Evolutionary conservation across 1,139 yeast species (phyloP), one percentile per base, ranked within the genome.

Genomic region (Yamadazyma mexicana): DNA sequence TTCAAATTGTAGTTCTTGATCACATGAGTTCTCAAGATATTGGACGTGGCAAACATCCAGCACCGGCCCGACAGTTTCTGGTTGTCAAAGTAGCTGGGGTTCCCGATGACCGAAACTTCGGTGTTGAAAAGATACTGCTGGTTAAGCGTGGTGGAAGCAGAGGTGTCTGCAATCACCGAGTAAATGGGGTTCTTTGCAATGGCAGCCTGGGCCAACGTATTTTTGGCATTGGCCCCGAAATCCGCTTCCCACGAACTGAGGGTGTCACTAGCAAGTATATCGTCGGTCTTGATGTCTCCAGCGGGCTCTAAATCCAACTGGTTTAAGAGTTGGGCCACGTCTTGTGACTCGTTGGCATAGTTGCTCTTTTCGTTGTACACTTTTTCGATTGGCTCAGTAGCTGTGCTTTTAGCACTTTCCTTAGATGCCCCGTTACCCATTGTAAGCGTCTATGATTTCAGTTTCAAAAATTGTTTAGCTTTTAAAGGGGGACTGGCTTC

Each of bases 31-130:
- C 95, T 71, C 51, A 87, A 64, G 38, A 83, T 75, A 52, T 87
- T 87, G 40, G 87, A 79, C 1, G 92, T 77, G 7, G 95, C 95
- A 61, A 87, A 87, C 49, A 87, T 71, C 95, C 95, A 87, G 61
- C 96, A 87, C 52, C 95, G 69, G 29, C 95, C 95, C 12, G 87
- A 78, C 27, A 76, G 60, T 54, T 77, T 76, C 62, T 87, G 96
- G 62, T 83, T 81, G 53, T 87, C 82, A 38, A 81, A 67, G 46
- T 44, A 61, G 3, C 60, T 69, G 17, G 94, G 92, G 3, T 80
- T 58, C 2, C 89, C 89, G 52, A 84, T 84, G 4, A 73, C 69
- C 28, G 77, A 77, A 24, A 87, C 78, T 38, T 75, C 75, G 40
- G 74, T 57, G 51, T 81, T 81, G 64, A 83, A 87, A 23, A 80